Base-by-base conservation (phyloP, 805 yeast genomes). In the Candida vartiovaarae region DNA sequence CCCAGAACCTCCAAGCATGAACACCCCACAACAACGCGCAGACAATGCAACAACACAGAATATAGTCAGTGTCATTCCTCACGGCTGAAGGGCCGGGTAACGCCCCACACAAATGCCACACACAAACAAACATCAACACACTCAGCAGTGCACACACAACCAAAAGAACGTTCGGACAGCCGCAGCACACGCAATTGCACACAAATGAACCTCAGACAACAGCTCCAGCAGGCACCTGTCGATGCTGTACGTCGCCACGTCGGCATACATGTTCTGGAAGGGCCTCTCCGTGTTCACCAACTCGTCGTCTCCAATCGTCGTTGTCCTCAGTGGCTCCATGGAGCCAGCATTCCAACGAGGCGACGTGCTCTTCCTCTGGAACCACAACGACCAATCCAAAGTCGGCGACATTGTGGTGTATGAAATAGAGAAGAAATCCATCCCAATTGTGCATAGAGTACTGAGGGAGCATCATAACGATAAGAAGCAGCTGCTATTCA, bases 271-370 rank as follows among this genome's bases (percentile, higher is more conserved):
- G 76, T 78, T 87, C 47, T 93, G 97, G 95, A 88, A 87, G 59
- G 76, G 85, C 0, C 70, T 91, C 11, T 78, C 88, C 1, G 68
- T 91, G 4, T 69, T 80, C 1, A 74, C 96, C 8, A 80, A 87
- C 64, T 80, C 96, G 0, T 82, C 86, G 48, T 86, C 97, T 2
- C 99, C 99, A 23, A 79, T 93, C 25, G 99, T 93, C 23, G 99
- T 93, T 28, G 99, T 93, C 8, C 75, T 93, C 39, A 89, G 98
- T 1, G 99, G 99, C 5, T 91, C 98, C 2, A 93, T 93, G 99
- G 99, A 93, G 63, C 99, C 99, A 2, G 99, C 99, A 2, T 93
- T 93, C 74, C 97, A 93, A 66, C 78, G 99, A 66, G 99, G 99
- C 40, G 99, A 93, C 61, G 82, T 93, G 15, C 67, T 93, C 48